Evolutionary conservation across 176 grass and related monocot genomes (phyloP).

Genomic region (Guadua angustifolia): DNA sequence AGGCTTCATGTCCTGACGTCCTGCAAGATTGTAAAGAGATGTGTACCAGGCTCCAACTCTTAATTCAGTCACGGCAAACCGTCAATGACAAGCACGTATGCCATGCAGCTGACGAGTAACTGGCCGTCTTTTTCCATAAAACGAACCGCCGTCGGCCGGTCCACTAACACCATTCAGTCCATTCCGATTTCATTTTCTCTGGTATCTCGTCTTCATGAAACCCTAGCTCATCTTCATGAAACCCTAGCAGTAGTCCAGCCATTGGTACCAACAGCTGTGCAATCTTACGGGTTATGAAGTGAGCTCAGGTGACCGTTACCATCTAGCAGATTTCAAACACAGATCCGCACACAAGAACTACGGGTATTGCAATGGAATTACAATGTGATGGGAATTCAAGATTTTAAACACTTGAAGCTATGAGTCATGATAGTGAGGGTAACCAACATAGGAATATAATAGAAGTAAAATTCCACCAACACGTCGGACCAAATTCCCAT

Average conservation of each 20-base stretch:
- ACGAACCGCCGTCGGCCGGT: not conserved
- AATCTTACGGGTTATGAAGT: not conserved
- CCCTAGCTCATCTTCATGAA: slow-evolving; percentile 18
- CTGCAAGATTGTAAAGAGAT: not conserved
- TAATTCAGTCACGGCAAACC: not conserved
- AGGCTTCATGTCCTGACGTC: not conserved
- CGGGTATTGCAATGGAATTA: too few species aligned
- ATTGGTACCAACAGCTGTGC: not conserved
- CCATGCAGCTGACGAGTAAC: not conserved
- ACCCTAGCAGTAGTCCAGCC: not conserved
- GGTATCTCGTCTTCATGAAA: slow-evolving; percentile 34
- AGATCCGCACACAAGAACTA: not conserved
- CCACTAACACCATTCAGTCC: not conserved
- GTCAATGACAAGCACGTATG: not conserved
- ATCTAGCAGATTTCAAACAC: not conserved
- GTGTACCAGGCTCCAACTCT: not conserved
- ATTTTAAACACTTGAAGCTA: not conserved
- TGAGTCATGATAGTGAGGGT: not conserved
- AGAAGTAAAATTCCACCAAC: slow-evolving; percentile 52
- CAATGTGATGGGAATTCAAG: not conserved
- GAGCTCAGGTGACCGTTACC: not conserved
- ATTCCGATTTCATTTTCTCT: slow-evolving; percentile 39
- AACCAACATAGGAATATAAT: slow-evolving; percentile 30
- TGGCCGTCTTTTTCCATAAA: not conserved
- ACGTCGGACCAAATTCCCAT: slow-evolving; percentile 21